Conservation (phyloP, 495 filamentous ascomycete species). For the Corynascus novoguineensis region DNA sequence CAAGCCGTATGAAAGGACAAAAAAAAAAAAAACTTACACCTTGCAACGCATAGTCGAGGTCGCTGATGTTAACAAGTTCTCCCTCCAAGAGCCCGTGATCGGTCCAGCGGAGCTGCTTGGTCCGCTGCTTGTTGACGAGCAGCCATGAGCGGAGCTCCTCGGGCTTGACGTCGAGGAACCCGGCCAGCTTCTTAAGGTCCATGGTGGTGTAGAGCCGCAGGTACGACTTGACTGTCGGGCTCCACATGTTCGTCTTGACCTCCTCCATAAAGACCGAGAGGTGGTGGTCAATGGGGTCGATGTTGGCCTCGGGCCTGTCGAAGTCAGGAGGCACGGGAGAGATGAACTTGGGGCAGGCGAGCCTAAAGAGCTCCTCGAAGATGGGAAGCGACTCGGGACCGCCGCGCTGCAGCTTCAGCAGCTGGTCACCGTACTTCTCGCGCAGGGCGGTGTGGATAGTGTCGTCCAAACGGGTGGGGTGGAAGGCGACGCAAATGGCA, state of each 20-base stretch:
- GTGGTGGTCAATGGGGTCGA: constrained; percentile 97
- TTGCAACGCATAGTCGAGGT: constrained; percentile 95
- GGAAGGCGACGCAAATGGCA: constrained; percentile 96
- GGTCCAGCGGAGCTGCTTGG: constrained; percentile 89
- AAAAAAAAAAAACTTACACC: constrained; percentile 54
- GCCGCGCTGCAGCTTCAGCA: constrained; percentile 88
- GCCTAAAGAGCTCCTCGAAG: constrained; percentile 94
- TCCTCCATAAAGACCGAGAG: constrained; percentile 97
- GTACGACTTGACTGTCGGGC: constrained; percentile 94
- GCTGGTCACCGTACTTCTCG: constrained; percentile 98
- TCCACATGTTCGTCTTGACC: constrained; percentile 94
- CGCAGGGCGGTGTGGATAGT: constrained; percentile 96
- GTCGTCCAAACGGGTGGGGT: constrained; percentile 93
- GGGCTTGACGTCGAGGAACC: constrained; percentile 90
- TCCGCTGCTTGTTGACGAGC: constrained; percentile 96
- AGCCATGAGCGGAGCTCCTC: constrained; percentile 88
- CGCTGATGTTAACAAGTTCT: constrained; percentile 81
- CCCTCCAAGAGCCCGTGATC: constrained; percentile 87
- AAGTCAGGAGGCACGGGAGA: constrained; percentile 95
- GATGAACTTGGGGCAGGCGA: constrained; percentile 98
- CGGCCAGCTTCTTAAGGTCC: constrained; percentile 96
- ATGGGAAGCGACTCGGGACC: constrained; percentile 91
- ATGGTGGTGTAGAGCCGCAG: constrained; percentile 98
- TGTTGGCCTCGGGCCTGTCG: constrained; percentile 85
- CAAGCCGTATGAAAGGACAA: too few species aligned